These are phyloP conservation scores for Cryptococcus wingfieldii DNA, from an alignment of 1,284 basidiomycete species.

Conservation along the genomic window DNA sequence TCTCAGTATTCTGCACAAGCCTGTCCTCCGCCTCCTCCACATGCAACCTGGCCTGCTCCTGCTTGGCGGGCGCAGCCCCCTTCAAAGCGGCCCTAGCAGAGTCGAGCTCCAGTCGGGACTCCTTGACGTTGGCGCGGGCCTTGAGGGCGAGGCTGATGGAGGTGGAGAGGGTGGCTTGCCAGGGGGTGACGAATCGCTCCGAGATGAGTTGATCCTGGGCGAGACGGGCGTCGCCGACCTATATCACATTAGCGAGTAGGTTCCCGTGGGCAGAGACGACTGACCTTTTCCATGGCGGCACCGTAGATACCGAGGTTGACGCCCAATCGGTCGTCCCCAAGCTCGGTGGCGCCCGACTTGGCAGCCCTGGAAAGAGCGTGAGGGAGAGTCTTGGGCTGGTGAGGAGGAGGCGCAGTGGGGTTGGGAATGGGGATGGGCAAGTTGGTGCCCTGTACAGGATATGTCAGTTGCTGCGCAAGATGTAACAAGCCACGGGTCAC, in stretches of 20 bases:
- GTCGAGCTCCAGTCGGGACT: constrained; percentile 73
- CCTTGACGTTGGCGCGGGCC: constrained; percentile 79
- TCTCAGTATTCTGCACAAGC: constrained; percentile 94
- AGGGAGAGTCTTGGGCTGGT: constrained; percentile 84
- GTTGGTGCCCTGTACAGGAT: constrained; percentile 59
- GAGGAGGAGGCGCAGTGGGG: constrained; percentile 48
- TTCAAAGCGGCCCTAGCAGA: constrained; percentile 66
- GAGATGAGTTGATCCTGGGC: constrained; percentile 75
- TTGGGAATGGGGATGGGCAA: constrained; percentile 68
- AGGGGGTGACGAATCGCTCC: constrained; percentile 73
- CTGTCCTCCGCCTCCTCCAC: constrained; percentile 95
- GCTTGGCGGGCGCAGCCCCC: constrained; percentile 64
- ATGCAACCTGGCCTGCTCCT: constrained; percentile 78
- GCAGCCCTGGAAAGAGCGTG: constrained; percentile 87
- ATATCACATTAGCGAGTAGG: background rate
- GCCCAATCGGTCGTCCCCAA: constrained; percentile 64
- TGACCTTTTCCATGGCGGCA: constrained; percentile 70
- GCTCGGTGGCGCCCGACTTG: constrained; percentile 62
- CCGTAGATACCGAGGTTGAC: constrained; percentile 75
- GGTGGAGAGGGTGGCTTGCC: constrained; percentile 79
- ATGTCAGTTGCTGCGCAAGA: background rate
- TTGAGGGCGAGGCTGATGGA: constrained; percentile 82
- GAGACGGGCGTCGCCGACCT: constrained; percentile 75
- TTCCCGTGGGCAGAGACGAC: constrained; percentile 2
- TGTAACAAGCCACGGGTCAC: background rate